A percentile compares a stretch with the other conserved stretches of the same genome.
phyloP scores from a whole-genome alignment of 352 stramenopile species.

The Plasmopara halstedii region DNA sequence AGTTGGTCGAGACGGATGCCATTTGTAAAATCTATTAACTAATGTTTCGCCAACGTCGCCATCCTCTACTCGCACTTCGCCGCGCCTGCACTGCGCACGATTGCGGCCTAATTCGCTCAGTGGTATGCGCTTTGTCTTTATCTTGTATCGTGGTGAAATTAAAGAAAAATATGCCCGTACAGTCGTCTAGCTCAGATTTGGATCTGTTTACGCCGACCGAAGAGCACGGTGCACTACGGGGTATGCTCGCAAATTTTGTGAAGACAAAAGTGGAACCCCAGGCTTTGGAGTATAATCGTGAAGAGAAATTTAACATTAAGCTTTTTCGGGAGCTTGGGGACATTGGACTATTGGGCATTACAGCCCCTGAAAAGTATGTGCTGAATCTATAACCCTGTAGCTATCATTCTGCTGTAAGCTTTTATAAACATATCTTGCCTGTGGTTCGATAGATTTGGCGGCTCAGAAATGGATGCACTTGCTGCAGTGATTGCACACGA shows the following conservation, averaged over 20 bases:
- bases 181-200: conserved; percentile 27
- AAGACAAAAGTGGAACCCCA: conserved; percentile 97
- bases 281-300: conserved; percentile 91
- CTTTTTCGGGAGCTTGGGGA: conserved; percentile 94
- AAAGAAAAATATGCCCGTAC: background rate
- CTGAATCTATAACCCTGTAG: background rate
- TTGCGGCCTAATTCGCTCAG: conserved; percentile 5
- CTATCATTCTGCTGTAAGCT: background rate
- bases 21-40: conserved; percentile 4
- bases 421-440: background rate
- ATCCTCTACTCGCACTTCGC: conserved; percentile 12
- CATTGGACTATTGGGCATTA: conserved; percentile 95
- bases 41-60: conserved; percentile 27
- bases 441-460: conserved; percentile 69
- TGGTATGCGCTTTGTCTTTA: conserved; percentile 17
- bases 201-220: conserved; percentile 86
- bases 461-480: conserved; percentile 93
- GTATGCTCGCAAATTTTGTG: conserved; percentile 93
- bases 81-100: conserved; percentile 4
- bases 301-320: conserved; percentile 96
- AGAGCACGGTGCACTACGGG: conserved; percentile 82
- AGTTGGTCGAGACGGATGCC: conserved; percentile 7
- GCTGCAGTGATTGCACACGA: conserved; percentile 93
- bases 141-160: background rate
- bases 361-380: conserved; percentile 88